Evolutionary conservation across 345 rosid genomes (phyloP), one percentile per base, ranked within the genome.

Genomic region (Clausena lansium): DNA sequence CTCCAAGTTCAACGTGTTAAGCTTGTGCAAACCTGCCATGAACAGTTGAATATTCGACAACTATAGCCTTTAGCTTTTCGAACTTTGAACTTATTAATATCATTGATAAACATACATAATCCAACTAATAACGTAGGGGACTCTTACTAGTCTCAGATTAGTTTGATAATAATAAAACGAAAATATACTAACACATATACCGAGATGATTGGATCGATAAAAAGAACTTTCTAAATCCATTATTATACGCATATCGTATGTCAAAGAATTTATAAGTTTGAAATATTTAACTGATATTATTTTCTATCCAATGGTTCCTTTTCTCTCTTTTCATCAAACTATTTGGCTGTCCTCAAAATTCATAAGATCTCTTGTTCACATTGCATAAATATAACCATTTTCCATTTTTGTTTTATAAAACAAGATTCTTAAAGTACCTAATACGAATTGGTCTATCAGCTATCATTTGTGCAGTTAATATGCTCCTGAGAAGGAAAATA

Each of bases 1-100:
- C 83, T 87, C 92, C 85, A 89, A 80, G 70, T 87, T 91, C 74
- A 91, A 76, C 35, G 80, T 67, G 39, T 69, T 78, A 39, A 91
- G 92, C 82, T 85, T 84, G 78, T 41, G 74, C 81, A 91, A 77
- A 73, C 86, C 92, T 91, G 86, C 15, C 80, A 82, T 58, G 10
- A 30, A 73, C 35, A 76, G 32, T 32, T 41, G 19, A 68, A 73
- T 50, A 64, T 8, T 38, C 25, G 19, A 45, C 2, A 39, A 58
- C 70, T 4, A 19, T 24, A 38, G n/a, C 19, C 65, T 54, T 68
- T 15, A 76, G 55, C 54, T 50, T 4, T 74, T 35, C 19, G 27
- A 22, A 62, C 19, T 9, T 57, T 17, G 77, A 20, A 74, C 59
- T 39, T 10, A 25, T 38, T 73, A 8, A 17, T 38, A 19, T 70